Percentiles rank a stretch among this genome's conserved stretches.
Conservation (phyloP, 2,329 filamentous ascomycete genomes). For the Periglandula ipomoeae region DNA sequence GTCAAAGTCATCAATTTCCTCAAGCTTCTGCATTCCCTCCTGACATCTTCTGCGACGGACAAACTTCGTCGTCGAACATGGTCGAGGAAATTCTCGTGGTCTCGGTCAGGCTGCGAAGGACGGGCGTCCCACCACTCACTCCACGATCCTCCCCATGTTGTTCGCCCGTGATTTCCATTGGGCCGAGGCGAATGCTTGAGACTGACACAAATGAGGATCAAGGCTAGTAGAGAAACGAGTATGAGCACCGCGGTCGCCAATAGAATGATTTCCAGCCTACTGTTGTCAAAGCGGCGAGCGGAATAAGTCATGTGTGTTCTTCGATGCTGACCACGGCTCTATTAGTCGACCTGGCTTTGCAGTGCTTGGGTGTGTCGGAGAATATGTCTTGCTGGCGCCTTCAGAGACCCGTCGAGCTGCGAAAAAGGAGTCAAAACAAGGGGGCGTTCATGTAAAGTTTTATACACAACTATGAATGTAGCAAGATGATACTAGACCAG, state of each 20-base stretch:
- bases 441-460: too few relatives aligned
- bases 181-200: slow-evolving; percentile 10
- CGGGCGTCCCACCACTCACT: slow-evolving; percentile 9
- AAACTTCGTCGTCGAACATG: slow-evolving; percentile 18
- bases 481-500: too few relatives aligned
- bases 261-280: slow-evolving; percentile 24
- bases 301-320: slow-evolving; percentile 15
- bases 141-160: slow-evolving; percentile 13
- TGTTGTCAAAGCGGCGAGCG: slow-evolving; percentile 17
- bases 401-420: too few relatives aligned
- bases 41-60: slow-evolving; percentile 17
- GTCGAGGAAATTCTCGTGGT: slow-evolving; percentile 15
- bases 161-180: slow-evolving; percentile 2
- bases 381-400: too few relatives aligned
- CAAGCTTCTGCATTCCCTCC: slow-evolving; percentile 14
- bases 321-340: not conserved
- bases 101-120: slow-evolving; percentile 9
- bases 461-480: too few relatives aligned
- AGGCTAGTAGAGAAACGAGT: slow-evolving; percentile 22
- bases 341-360: not conserved
- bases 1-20: slow-evolving; percentile 5
- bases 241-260: slow-evolving; percentile 23
- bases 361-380: not conserved
- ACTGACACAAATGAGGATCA: slow-evolving; percentile 21
- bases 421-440: too few relatives aligned